Percentiles rank a stretch among this genome's conserved stretches.
Conservation (phyloP, 495 filamentous ascomycete species). For the Aspergillus ostianus region DNA sequence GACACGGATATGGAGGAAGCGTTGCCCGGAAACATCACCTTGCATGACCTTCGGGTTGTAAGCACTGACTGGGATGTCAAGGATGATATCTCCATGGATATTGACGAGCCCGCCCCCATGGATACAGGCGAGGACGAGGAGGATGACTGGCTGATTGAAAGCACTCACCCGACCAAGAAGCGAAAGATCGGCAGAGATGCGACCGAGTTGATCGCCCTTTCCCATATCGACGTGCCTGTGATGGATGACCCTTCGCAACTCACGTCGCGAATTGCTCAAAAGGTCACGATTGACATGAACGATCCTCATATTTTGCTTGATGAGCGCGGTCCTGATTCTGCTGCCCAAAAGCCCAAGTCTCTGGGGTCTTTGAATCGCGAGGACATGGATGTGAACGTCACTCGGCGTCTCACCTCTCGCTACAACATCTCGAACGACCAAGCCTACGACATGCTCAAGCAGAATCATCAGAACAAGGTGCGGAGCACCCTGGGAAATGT, state of each 20-base stretch:
- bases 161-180: slow-evolving; percentile 47
- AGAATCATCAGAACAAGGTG: slow-evolving; percentile 94
- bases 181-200: slow-evolving; percentile 43
- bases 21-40: slow-evolving; percentile 60
- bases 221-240: slow-evolving; percentile 48
- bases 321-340: slow-evolving; percentile 52
- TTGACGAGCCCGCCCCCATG: slow-evolving; percentile 24
- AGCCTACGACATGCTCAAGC: slow-evolving; percentile 91
- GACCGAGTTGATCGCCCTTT: slow-evolving; percentile 42
- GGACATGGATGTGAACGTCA: slow-evolving; percentile 39
- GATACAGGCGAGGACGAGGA: slow-evolving; percentile 43
- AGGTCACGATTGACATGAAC: slow-evolving; percentile 80
- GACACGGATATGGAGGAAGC: slow-evolving; percentile 52
- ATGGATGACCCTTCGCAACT: slow-evolving; percentile 61
- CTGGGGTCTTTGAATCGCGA: slow-evolving; percentile 32
- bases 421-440: slow-evolving; percentile 97
- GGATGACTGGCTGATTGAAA: slow-evolving; percentile 49
- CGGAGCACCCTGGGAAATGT: slow-evolving; percentile 84
- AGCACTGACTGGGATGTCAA: slow-evolving; percentile 80
- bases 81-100: slow-evolving; percentile 41
- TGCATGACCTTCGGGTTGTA: slow-evolving; percentile 72
- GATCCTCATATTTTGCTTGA: slow-evolving; percentile 86
- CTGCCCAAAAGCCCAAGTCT: slow-evolving; percentile 39
- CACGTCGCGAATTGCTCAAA: slow-evolving; percentile 68
- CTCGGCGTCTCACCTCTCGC: slow-evolving; percentile 59